Conservation (phyloP, 768 basidiomycete species). For the Lyophyllum decastes region DNA sequence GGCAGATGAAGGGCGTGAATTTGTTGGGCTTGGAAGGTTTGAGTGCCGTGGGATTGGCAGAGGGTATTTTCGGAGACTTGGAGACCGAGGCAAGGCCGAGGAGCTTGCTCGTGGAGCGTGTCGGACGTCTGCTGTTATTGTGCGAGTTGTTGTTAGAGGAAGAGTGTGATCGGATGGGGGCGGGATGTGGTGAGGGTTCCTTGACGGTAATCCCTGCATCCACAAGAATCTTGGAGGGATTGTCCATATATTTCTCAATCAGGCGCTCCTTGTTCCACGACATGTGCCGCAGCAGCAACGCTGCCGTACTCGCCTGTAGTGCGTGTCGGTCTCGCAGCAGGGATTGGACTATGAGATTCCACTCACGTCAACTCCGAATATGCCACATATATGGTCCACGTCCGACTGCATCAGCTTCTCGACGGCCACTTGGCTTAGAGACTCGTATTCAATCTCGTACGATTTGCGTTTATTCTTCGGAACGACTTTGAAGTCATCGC, state of each 20-base stretch:
- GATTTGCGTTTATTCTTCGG: conserved; percentile 61
- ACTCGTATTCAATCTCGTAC: conserved; percentile 86
- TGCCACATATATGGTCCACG: conserved; percentile 82
- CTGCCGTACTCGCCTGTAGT: conserved; percentile 63
- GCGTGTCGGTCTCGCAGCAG: conserved; percentile 1
- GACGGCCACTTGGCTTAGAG: conserved; percentile 71
- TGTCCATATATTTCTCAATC: conserved; percentile 97
- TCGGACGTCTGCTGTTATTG: conserved; percentile 29
- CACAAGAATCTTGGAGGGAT: conserved; percentile 67
- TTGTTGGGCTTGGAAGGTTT: conserved; percentile 34
- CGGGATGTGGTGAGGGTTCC: conserved; percentile 38
- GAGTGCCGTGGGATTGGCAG: conserved; percentile 26
- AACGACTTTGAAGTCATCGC: conserved; percentile 62
- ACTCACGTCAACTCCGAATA: conserved; percentile 89
- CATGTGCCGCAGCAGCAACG: conserved; percentile 78
- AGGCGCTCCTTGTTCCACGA: conserved; percentile 96
- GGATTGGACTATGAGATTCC: not conserved
- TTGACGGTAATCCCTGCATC: conserved; percentile 68
- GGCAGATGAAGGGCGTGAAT: conserved; percentile 70
- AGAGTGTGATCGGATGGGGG: conserved; percentile 33
- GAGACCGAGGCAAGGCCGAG: conserved; percentile 29
- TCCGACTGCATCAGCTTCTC: conserved; percentile 78
- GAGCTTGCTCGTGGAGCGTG: conserved; percentile 39
- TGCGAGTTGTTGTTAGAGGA: conserved; percentile 21
- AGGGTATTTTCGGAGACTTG: conserved; percentile 30